These are phyloP conservation scores for Fusarium longipes DNA, from an alignment of 2,329 filamentous ascomycete genomes.

Conservation along the genomic window DNA sequence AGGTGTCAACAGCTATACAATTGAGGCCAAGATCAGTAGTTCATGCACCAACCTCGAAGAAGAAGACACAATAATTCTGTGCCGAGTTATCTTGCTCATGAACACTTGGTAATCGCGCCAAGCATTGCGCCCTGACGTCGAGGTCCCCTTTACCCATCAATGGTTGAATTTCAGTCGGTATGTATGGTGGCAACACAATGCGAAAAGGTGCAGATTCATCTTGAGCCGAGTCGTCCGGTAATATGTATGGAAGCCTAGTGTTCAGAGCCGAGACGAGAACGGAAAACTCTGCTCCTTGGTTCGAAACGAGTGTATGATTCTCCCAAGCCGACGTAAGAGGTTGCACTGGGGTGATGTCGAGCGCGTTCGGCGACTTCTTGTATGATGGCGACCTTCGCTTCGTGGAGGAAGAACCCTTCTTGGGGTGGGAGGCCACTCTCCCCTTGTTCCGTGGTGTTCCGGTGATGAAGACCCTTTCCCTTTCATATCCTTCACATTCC, in stretches of 20 bases:
- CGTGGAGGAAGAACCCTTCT: constrained; percentile 52
- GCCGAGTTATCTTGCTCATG: constrained; percentile 47
- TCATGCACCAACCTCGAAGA: constrained; percentile 62
- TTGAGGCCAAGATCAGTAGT: neutral
- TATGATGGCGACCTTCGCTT: constrained; percentile 46
- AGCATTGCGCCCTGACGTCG: constrained; percentile 57
- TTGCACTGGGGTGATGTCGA: constrained; percentile 51
- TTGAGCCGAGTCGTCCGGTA: constrained; percentile 42
- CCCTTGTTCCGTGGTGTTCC: constrained; percentile 66
- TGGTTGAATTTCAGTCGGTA: constrained; percentile 53
- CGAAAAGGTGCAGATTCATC: constrained; percentile 46
- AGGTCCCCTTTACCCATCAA: constrained; percentile 53
- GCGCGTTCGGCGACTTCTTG: constrained; percentile 35
- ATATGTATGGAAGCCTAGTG: constrained; percentile 54
- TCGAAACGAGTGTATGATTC: constrained; percentile 57
- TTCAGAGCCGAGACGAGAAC: constrained; percentile 60
- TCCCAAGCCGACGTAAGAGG: constrained; percentile 64
- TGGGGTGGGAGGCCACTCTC: constrained; percentile 67
- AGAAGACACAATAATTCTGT: constrained; percentile 61
- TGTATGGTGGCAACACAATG: constrained; percentile 56
- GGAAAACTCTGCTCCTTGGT: constrained; percentile 51
- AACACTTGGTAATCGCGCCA: constrained; percentile 55
- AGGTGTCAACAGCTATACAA: constrained; percentile 22
- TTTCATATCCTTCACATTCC: constrained; percentile 70
- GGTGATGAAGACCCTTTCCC: constrained; percentile 72